phyloP scores from a whole-genome alignment of 2,329 filamentous ascomycete species.

The Pseudocercospora cruenta region DNA sequence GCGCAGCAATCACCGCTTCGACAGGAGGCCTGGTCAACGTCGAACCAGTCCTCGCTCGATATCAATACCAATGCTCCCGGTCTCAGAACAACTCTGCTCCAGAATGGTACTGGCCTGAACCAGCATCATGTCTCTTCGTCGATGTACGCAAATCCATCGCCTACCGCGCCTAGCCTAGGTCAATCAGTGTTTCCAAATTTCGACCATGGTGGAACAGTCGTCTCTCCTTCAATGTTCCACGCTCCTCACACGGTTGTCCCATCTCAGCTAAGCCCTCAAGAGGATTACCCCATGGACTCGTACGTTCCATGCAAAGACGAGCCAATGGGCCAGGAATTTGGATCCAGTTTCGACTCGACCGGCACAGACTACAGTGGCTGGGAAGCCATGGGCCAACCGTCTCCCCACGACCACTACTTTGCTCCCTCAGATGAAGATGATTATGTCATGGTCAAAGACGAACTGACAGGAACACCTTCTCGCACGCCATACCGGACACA shows the following conservation, averaged over 20 bases:
- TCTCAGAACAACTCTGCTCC: slow-evolving; percentile 15
- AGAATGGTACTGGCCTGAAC: slow-evolving; percentile 14
- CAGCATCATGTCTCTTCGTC: slow-evolving; percentile 15
- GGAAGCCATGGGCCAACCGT: slow-evolving; percentile 21
- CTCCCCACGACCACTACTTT: slow-evolving; percentile 26
- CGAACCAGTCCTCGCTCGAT: neutral
- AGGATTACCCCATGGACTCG: slow-evolving; percentile 26
- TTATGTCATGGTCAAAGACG: slow-evolving; percentile 28
- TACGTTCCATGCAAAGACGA: slow-evolving; percentile 20
- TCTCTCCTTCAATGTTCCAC: neutral
- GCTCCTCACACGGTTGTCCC: slow-evolving; percentile 30
- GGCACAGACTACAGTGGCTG: slow-evolving; percentile 17
- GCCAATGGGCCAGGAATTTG: slow-evolving; percentile 16
- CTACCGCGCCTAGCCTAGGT: slow-evolving; percentile 16
- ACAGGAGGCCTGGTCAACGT: slow-evolving; percentile 2
- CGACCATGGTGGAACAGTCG: neutral
- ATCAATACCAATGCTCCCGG: slow-evolving; percentile 8
- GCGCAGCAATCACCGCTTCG: slow-evolving; percentile 11
- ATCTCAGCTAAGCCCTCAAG: slow-evolving; percentile 30
- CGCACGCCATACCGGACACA: neutral
- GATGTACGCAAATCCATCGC: slow-evolving; percentile 19
- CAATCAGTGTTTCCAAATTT: slow-evolving; percentile 20
- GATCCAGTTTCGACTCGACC: slow-evolving; percentile 23
- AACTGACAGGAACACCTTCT: slow-evolving; percentile 10
- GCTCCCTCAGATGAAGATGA: slow-evolving; percentile 30